These are phyloP conservation scores for Ascodesmis nigricans DNA, from an alignment of 495 filamentous ascomycete species.

Conservation along the genomic window DNA sequence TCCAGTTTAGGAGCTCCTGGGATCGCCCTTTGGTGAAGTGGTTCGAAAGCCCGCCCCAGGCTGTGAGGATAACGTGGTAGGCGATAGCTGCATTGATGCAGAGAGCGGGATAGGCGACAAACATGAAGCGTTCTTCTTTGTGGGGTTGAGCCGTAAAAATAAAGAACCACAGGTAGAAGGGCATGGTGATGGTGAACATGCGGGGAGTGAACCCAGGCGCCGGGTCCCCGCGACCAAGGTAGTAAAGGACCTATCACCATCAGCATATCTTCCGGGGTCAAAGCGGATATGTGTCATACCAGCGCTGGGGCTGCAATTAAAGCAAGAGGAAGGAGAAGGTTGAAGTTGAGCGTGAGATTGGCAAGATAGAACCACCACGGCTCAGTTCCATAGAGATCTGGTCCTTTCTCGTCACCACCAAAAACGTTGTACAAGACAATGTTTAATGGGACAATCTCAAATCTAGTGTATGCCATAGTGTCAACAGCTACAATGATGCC, in stretches of 20 bases:
- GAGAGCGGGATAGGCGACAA: conserved; percentile 78
- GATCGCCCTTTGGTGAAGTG: conserved; percentile 23
- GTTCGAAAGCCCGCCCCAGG: conserved; percentile 36
- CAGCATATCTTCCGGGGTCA: not conserved
- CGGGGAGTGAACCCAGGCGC: conserved; percentile 6
- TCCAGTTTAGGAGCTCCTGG: conserved; percentile 37
- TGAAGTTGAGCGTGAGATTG: conserved; percentile 88
- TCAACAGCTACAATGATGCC: conserved; percentile 38
- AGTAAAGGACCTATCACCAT: conserved; percentile 4
- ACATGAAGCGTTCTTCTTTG: conserved; percentile 99
- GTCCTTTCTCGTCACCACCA: conserved; percentile 50
- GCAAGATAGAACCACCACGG: conserved; percentile 92
- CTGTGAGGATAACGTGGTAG: conserved; percentile 51
- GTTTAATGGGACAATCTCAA: conserved; percentile 64
- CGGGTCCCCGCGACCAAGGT: not conserved
- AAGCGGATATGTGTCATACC: not conserved
- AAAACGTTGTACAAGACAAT: conserved; percentile 94
- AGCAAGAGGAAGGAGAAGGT: conserved; percentile 73
- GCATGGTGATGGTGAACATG: conserved; percentile 38
- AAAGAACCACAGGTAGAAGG: conserved; percentile 84
- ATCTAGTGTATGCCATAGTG: conserved; percentile 57
- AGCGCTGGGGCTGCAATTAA: conserved; percentile 32
- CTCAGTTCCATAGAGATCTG: conserved; percentile 87
- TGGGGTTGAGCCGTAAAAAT: conserved; percentile 86
- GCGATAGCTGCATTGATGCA: conserved; percentile 80